Conservation (phyloP, 2,329 filamentous ascomycete species). For the Trichoderma sp. region DNA sequence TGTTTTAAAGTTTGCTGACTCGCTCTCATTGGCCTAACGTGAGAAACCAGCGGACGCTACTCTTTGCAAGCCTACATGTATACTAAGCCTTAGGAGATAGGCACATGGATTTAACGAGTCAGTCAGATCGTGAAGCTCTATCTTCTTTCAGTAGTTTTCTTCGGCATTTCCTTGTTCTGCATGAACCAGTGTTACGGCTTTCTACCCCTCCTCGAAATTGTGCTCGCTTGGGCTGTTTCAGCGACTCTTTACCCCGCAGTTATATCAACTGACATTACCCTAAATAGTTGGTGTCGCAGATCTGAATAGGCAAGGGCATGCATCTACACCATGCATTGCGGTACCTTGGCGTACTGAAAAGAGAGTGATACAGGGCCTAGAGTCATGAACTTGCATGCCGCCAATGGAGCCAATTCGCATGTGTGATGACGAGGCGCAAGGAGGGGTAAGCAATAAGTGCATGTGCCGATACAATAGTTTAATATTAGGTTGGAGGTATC, state of each 20-base stretch:
- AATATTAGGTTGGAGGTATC: background rate
- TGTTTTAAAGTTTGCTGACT: background rate
- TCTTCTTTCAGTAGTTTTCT: background rate
- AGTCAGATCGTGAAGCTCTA: background rate
- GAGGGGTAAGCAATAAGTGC: background rate
- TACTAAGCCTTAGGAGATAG: background rate
- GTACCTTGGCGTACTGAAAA: background rate
- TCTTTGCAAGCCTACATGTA: background rate
- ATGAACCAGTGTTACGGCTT: background rate
- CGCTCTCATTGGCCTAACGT: background rate
- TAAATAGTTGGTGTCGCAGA: background rate
- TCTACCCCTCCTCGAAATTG: background rate
- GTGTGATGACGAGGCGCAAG: background rate
- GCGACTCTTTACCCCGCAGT: slow-evolving; percentile 14
- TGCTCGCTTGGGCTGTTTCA: background rate
- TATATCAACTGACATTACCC: background rate
- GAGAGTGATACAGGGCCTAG: background rate
- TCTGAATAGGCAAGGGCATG: background rate
- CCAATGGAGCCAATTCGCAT: background rate
- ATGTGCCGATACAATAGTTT: background rate
- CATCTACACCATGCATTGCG: background rate
- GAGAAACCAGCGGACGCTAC: background rate
- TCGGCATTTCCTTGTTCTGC: background rate
- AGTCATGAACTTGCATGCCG: background rate
- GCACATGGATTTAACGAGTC: background rate